Base-by-base conservation (phyloP, 768 basidiomycete species). In the Strobilomyces echinocephalus region DNA sequence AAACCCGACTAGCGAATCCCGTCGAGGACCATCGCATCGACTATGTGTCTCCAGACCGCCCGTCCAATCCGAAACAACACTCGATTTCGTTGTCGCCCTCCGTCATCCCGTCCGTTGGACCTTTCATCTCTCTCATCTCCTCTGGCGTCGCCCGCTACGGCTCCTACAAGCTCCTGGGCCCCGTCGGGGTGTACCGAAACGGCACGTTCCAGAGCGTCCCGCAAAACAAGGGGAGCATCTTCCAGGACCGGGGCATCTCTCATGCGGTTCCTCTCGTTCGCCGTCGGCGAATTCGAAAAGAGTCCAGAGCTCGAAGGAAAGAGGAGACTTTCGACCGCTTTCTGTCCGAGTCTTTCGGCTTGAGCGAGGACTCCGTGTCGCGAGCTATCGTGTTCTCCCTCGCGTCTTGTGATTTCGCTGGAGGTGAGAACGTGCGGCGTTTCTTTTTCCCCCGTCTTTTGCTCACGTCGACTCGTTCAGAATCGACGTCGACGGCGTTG, bases 101-200 rank as follows among this genome's bases (percentile, higher is more conserved):
- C 2, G 73, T 97, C 3, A 83, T 97, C 15, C 87, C 90, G 2
- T 85, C 91, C 0, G 64, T 80, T 7, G 94, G 95, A 0, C 79
- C 87, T 0, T 76, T 90, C 31, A 91, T 97, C 39, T 79, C 87
- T 2, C 74, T 98, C 4, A 75, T 95, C 10, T 74, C 79, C 1
- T 93, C 91, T 12, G 88, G 91, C 21, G 92, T 97, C 14, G 79
- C 92, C 8, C 84, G 86, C 53, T 97, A 98, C 64, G 91, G 92
- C n/a, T 86, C 85, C 3, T 98, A 94, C 66, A 84, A 88, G 43
- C 76, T 97, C 4, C 73, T 98, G 18, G 90, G 87, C 56, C 80
- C 79, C 21, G 76, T 88, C 16, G 81, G 76, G 36, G 72, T 91
- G 41, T 85, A 83, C 61, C 73, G 81, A 46, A 72, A 78, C 2